Evolutionary conservation across 306 rosid genomes (phyloP).

Genomic region (Elaeagnus macrophylla): DNA sequence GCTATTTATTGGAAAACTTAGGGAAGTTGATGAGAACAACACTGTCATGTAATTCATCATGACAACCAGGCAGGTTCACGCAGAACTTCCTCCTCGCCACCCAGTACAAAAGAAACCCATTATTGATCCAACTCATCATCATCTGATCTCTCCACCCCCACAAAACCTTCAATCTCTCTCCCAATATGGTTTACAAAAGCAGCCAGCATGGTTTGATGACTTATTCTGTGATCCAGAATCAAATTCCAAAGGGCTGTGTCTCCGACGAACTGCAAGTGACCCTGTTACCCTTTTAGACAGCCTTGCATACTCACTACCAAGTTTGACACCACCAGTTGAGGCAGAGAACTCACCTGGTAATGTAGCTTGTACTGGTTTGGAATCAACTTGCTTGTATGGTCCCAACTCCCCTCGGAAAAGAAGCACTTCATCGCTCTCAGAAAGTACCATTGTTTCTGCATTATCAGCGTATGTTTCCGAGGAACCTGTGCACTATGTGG

Average conservation of each 20-base stretch:
- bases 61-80: constrained; percentile 35
- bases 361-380: constrained; percentile 18
- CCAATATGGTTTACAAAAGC: constrained; percentile 20
- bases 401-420: constrained; percentile 40
- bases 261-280: constrained; percentile 33
- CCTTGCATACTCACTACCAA: constrained; percentile 20
- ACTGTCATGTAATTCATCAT: constrained; percentile 24
- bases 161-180: constrained; percentile 16
- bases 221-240: constrained; percentile 23
- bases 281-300: constrained; percentile 26
- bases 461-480: constrained; percentile 32
- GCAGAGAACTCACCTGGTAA: constrained; percentile 14
- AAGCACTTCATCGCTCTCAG: constrained; percentile 25
- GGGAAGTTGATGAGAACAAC: constrained; percentile 19
- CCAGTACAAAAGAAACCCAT: constrained; percentile 32
- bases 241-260: constrained; percentile 15
- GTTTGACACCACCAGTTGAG: constrained; percentile 12
- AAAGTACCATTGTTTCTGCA: constrained; percentile 31
- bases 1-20: constrained; percentile 2
- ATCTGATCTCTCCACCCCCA: constrained; percentile 5
- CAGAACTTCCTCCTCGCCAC: constrained; percentile 44
- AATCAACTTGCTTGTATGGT: constrained; percentile 30
- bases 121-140: constrained; percentile 11
- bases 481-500: constrained; percentile 15
- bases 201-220: constrained; percentile 33